These are phyloP conservation scores for Verbena officinalis DNA, from an alignment of 257 asterid species.

Conservation along the genomic window DNA sequence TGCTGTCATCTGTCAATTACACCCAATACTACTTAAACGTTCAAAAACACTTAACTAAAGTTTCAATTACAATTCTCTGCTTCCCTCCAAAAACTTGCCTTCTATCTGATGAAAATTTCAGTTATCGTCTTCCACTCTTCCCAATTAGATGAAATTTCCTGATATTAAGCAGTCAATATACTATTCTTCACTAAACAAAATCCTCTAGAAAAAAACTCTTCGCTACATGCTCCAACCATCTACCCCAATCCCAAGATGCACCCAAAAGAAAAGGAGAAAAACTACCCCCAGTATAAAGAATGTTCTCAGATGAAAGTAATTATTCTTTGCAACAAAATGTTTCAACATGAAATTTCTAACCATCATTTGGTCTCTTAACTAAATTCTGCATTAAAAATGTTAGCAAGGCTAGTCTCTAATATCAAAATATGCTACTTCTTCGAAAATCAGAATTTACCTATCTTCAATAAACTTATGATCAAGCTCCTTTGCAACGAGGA, in stretches of 20 bases:
- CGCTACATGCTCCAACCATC: background rate
- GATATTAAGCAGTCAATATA: background rate
- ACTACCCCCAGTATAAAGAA: background rate
- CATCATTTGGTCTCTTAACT: background rate
- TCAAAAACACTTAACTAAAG: background rate
- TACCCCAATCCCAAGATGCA: background rate
- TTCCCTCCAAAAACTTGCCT: background rate
- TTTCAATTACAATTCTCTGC: background rate
- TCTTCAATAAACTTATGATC: background rate
- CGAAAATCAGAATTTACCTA: background rate
- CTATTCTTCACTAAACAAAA: background rate
- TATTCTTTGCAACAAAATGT: slow-evolving; percentile 7
- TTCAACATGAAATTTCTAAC: background rate
- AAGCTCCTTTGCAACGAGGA: background rate
- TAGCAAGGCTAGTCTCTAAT: background rate
- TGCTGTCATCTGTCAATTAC: background rate
- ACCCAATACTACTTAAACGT: background rate
- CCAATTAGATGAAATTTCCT: background rate
- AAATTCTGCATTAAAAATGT: background rate
- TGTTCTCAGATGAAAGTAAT: background rate
- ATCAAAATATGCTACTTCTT: background rate
- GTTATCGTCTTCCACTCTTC: too few relatives aligned
- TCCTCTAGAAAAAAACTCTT: slow-evolving; percentile 9
- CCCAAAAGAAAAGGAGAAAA: background rate
- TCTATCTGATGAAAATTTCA: background rate